Conservation (phyloP, 1,139 yeast genomes). For the Suhomyces anneliseae region DNA sequence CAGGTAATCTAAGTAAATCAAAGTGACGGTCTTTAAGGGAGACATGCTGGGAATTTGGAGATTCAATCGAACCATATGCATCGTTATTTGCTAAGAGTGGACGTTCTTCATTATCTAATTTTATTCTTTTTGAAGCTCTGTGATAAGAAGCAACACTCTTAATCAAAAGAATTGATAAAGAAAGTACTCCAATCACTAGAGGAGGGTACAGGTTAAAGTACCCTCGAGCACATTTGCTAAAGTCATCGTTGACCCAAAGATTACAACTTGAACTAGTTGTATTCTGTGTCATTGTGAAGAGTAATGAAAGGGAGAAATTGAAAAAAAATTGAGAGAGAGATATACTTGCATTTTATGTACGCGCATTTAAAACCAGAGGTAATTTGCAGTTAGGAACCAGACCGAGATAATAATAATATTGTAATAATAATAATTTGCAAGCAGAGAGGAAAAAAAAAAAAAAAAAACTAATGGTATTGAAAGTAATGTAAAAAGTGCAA, state of each 20-base stretch:
- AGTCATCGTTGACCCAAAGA: constrained; percentile 47
- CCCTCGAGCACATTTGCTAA: constrained; percentile 48
- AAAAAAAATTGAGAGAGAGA: not conserved
- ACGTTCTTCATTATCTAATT: constrained; percentile 23
- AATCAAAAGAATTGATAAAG: constrained; percentile 27
- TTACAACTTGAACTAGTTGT: constrained; percentile 9
- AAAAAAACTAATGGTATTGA: no score
- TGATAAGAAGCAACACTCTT: constrained; percentile 22
- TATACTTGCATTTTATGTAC: not conserved
- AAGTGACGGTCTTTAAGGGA: constrained; percentile 50
- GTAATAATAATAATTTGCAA: no score
- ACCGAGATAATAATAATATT: no score
- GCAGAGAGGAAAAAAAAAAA: no score
- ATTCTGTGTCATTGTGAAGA: constrained; percentile 3
- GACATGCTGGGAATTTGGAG: constrained; percentile 8
- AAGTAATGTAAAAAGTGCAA: no score
- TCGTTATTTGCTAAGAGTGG: constrained; percentile 34
- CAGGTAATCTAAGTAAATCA: constrained; percentile 45
- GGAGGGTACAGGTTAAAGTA: constrained; percentile 38
- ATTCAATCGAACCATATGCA: constrained; percentile 31
- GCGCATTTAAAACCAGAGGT: not conserved
- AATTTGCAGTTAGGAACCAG: no score
- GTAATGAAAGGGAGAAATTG: not conserved
- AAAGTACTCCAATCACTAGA: constrained; percentile 29
- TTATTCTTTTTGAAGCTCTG: constrained; percentile 10